Conservation (phyloP, 306 rosid genomes). For the Betula pendula region DNA sequence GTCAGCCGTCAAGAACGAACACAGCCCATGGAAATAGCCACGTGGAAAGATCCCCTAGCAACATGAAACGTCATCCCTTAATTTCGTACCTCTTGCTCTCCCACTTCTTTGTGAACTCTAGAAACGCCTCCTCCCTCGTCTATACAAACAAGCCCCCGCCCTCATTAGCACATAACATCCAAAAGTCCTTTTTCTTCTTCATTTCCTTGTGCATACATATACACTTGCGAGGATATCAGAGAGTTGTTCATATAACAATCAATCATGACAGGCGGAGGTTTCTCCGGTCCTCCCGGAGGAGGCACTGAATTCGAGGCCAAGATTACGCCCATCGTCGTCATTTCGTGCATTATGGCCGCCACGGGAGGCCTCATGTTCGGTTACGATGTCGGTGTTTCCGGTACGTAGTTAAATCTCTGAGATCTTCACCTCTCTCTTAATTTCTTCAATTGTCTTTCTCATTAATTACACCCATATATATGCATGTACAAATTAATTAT, state of each 20-base stretch:
- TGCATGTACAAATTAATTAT: no score
- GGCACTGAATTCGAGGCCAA: constrained; percentile 67
- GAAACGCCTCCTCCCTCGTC: background rate
- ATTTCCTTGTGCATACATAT: no score
- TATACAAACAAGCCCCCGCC: constrained; percentile 10
- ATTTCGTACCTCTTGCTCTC: constrained; percentile 9
- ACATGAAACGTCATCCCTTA: constrained; percentile 4
- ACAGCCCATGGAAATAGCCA: constrained; percentile 8
- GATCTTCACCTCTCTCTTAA: background rate
- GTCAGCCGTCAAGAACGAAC: constrained; percentile 3
- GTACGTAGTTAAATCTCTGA: constrained; percentile 17
- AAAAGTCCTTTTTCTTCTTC: background rate
- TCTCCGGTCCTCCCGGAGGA: constrained; percentile 26
- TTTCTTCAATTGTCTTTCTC: background rate
- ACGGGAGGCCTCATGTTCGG: constrained; percentile 97
- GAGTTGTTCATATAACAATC: background rate
- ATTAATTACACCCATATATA: background rate
- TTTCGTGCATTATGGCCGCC: constrained; percentile 86
- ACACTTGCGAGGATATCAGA: background rate
- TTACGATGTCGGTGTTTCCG: constrained; percentile 82
- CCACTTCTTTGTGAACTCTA: background rate
- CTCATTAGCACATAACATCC: background rate
- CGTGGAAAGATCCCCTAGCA: constrained; percentile 43
- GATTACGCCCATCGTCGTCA: constrained; percentile 75
- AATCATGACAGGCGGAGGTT: constrained; percentile 65